Conservation (phyloP, 2,329 filamentous ascomycete genomes). For the Hypoxylon sp. region DNA sequence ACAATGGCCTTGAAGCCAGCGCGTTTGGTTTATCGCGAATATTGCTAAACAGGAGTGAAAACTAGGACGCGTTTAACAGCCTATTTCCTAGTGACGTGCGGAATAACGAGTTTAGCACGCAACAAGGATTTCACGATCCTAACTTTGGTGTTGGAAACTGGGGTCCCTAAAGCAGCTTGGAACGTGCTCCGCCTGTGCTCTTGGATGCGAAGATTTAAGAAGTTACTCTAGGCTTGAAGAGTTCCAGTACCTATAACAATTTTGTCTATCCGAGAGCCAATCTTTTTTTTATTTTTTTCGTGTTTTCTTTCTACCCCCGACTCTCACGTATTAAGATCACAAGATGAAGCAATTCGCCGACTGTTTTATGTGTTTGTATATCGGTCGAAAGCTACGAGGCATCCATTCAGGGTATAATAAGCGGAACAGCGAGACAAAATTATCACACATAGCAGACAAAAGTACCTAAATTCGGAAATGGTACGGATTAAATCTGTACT, state of each 20-base stretch:
- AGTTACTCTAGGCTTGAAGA: too few relatives aligned
- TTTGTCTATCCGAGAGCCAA: too few relatives aligned
- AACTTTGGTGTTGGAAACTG: slow-evolving; percentile 46
- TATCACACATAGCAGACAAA: too few relatives aligned
- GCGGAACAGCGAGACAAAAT: background rate
- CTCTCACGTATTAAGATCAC: slow-evolving; percentile 13
- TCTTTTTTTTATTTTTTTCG: slow-evolving; percentile 7
- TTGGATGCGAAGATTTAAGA: too few relatives aligned
- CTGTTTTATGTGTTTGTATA: background rate
- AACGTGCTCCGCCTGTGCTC: slow-evolving; percentile 5
- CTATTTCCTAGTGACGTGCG: slow-evolving; percentile 51
- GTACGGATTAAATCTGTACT: too few relatives aligned
- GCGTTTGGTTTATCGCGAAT: too few relatives aligned
- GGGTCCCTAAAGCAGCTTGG: slow-evolving; percentile 25
- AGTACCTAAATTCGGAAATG: too few relatives aligned
- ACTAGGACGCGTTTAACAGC: slow-evolving; percentile 48
- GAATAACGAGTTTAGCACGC: slow-evolving; percentile 50
- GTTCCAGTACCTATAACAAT: too few relatives aligned
- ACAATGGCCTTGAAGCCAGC: too few relatives aligned
- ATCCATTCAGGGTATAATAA: too few relatives aligned
- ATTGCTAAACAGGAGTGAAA: background rate
- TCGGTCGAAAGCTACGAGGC: background rate
- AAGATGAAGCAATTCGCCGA: slow-evolving; percentile 31
- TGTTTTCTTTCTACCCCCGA: background rate
- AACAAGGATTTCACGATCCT: slow-evolving; percentile 50